Conservation (phyloP, 768 basidiomycete genomes). For the Chiua virens region DNA sequence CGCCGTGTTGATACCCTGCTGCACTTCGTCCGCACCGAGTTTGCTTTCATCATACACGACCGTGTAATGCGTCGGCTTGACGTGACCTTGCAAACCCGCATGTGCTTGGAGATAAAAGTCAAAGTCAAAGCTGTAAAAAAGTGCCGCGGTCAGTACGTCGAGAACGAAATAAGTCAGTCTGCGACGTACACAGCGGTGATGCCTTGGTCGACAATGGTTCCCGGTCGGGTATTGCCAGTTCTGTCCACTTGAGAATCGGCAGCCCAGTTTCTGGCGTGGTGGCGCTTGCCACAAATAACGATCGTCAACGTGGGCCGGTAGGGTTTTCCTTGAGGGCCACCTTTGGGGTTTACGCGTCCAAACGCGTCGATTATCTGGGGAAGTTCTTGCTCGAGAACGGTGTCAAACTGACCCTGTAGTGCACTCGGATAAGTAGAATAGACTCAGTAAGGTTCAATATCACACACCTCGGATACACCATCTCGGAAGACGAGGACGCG, state of each 20-base stretch:
- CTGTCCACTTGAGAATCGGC: conserved; percentile 49
- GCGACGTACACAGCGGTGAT: conserved; percentile 61
- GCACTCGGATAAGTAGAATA: background rate
- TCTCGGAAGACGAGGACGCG: conserved; percentile 76
- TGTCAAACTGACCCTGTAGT: conserved; percentile 68
- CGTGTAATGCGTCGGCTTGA: conserved; percentile 74
- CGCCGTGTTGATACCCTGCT: conserved; percentile 66
- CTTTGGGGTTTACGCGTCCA: conserved; percentile 41
- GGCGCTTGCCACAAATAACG: conserved; percentile 78
- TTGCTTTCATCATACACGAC: conserved; percentile 77
- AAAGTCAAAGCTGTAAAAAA: conserved; percentile 50
- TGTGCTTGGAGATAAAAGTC: conserved; percentile 76
- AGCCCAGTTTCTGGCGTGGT: conserved; percentile 58
- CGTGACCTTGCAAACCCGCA: conserved; percentile 68
- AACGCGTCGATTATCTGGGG: conserved; percentile 63
- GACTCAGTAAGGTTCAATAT: background rate
- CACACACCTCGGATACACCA: conserved; percentile 74
- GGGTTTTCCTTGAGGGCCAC: conserved; percentile 38
- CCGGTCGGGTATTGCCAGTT: conserved; percentile 78
- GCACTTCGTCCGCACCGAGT: conserved; percentile 69
- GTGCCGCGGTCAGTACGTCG: background rate
- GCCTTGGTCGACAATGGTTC: conserved; percentile 80
- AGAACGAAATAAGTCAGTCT: background rate
- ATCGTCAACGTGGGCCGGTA: conserved; percentile 71
- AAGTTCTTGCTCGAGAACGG: conserved; percentile 59